Evolutionary conservation across 495 filamentous ascomycete genomes (phyloP).

Genomic region (Xylaria telfairii): DNA sequence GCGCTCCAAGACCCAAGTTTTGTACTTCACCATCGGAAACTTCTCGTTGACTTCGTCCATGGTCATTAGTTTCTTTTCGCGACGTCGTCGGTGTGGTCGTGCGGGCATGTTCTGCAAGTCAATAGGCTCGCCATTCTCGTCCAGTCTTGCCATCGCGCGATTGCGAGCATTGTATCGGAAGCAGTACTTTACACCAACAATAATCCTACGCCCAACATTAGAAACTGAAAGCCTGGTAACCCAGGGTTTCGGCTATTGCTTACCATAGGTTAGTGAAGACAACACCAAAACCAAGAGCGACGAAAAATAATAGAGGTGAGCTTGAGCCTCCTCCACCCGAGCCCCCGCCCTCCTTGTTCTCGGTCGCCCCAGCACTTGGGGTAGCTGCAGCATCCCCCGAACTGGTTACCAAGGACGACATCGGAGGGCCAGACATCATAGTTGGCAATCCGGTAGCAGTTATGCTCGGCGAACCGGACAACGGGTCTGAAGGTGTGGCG

Average conservation of each 20-base stretch:
- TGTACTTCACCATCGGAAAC: conserved; percentile 95
- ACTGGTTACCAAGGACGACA: conserved; percentile 22
- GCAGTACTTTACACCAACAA: conserved; percentile 99
- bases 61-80: conserved; percentile 97
- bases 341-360: conserved; percentile 24
- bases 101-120: conserved; percentile 78
- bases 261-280: conserved; percentile 99
- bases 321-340: conserved; percentile 58
- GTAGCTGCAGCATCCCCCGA: neutral
- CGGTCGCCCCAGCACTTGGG: conserved; percentile 2
- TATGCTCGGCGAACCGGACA: conserved; percentile 20
- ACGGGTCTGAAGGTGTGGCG: neutral
- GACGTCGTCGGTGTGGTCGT: conserved; percentile 75
- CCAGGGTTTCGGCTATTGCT: conserved; percentile 31
- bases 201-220: conserved; percentile 76
- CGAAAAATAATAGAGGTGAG: conserved; percentile 93
- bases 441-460: conserved; percentile 13
- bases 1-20: conserved; percentile 85
- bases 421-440: conserved; percentile 14
- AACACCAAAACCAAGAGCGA: conserved; percentile 95
- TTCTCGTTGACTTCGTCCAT: conserved; percentile 99
- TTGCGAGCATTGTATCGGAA: conserved; percentile 97
- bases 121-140: conserved; percentile 88
- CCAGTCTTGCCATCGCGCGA: conserved; percentile 70
- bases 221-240: conserved; percentile 13